Evolutionary conservation across 495 filamentous ascomycete genomes (phyloP), one percentile per base, ranked within the genome.

Genomic region (Trypethelium eluteriae): DNA sequence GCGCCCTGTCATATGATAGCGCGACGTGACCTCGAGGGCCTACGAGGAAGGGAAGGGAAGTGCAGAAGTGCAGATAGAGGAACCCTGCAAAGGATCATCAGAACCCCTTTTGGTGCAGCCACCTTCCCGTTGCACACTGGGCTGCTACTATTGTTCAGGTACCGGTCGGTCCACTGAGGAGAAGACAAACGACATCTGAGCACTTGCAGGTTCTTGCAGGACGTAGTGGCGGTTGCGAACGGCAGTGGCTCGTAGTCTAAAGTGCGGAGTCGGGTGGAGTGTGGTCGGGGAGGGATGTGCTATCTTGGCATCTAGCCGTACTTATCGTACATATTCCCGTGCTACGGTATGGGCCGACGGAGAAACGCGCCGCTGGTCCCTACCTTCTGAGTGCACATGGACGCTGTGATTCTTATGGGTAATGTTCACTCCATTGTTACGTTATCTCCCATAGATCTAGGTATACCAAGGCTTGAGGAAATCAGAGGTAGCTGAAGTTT

Each of bases 71-170:
- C 53, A 59, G 53, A 59, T 59, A 59, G 14, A 59, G 11, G 25
- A 59, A 35, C 53, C 53, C 32, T 59, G 53, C 32, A 59, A 59
- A 59, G 18, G 53, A 59, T 34, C 53, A 59, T 59, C 53, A 59
- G 18, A 9, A 59, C 53, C 53, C 53, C 53, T 10, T 59, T 59
- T 59, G 18, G 53, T 44, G 32, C 34, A 35, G 53, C 53, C 14
- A 59, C 53, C 53, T 59, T 59, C 53, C 53, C 2, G 1, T 35
- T 59, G 36, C 36, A 59, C 3, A 7, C 36, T 59, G 53, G 53
- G 53, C 53, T 34, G 53, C 53, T 34, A 36, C 18, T 32, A 36
- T 7, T 10, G 53, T 14, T 36, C 53, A 59, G 53, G 32, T 59
- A 59, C 53, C 5, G 14, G 18, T 7, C 11, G 5, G 53, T 36